Percentiles rank a stretch among this genome's conserved stretches.
These are phyloP conservation scores for Pythium guiyangense DNA, from an alignment of 352 stramenopile genomes.

Conservation along the genomic window DNA sequence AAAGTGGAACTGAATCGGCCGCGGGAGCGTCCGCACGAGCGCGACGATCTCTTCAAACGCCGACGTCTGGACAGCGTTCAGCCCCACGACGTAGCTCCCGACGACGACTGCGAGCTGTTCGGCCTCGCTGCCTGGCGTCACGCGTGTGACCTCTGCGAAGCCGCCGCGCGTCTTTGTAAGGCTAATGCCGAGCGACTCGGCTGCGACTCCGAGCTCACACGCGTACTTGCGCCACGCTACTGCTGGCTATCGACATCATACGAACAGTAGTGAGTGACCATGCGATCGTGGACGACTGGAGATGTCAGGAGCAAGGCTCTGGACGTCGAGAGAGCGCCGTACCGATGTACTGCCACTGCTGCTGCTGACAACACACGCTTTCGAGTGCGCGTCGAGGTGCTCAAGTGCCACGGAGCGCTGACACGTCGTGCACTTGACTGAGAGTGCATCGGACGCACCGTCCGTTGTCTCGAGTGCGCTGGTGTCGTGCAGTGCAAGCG, in stretches of 20 bases:
- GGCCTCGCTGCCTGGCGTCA: constrained; percentile 49
- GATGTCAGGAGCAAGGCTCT: too few species aligned
- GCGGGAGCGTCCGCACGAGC: constrained; percentile 38
- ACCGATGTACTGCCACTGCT: background rate
- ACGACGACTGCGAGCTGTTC: constrained; percentile 59
- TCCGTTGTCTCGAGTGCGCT: background rate
- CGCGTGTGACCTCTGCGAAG: constrained; percentile 67
- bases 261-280: constrained; percentile 2
- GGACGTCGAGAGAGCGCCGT: background rate
- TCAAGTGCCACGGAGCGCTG: constrained; percentile 35
- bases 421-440: constrained; percentile 79
- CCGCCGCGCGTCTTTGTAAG: constrained; percentile 61
- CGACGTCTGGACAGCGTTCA: constrained; percentile 53
- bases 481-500: too few species aligned
- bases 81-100: constrained; percentile 67
- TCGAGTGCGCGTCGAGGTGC: constrained; percentile 59
- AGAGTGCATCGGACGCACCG: constrained; percentile 9
- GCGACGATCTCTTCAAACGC: constrained; percentile 73
- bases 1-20: constrained; percentile 69
- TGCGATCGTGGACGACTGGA: background rate
- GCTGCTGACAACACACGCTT: constrained; percentile 36
- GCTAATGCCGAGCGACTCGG: constrained; percentile 64
- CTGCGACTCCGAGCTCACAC: constrained; percentile 34
- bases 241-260: constrained; percentile 16
- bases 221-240: constrained; percentile 64